Evolutionary conservation across 2,329 filamentous ascomycete species (phyloP).

Genomic region (Cytospora schulzeri): DNA sequence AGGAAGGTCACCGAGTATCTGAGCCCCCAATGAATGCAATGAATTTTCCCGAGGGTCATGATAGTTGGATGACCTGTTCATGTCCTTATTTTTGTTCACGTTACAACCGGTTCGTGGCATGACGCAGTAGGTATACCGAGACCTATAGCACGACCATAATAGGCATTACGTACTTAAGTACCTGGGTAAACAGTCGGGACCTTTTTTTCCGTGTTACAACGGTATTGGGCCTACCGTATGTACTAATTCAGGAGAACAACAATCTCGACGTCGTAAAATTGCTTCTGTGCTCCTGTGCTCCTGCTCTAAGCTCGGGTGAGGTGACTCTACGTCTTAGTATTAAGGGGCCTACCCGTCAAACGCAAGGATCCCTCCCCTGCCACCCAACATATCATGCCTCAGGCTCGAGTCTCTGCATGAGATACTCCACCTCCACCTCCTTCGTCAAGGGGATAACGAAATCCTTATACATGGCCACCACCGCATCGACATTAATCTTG

Average conservation of each 20-base stretch:
- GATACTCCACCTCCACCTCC: conserved; percentile 94
- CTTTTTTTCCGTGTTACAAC: not conserved
- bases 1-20: conserved; percentile 77
- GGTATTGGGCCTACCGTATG: not conserved
- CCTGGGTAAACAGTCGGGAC: not conserved
- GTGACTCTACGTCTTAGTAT: not conserved
- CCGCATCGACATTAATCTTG: conserved; percentile 92
- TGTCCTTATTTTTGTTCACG: too few relatives aligned
- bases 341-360: not conserved
- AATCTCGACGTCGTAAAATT: not conserved
- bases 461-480: conserved; percentile 87
- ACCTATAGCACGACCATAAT: not conserved
- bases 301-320: not conserved
- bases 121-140: too few relatives aligned
- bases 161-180: not conserved
- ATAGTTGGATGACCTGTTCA: not conserved
- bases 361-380: too few relatives aligned
- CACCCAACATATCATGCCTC: conserved; percentile 24
- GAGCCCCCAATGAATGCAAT: conserved; percentile 47
- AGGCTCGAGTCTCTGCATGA: conserved; percentile 82
- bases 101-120: too few relatives aligned
- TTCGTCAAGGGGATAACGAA: conserved; percentile 98
- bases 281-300: too few relatives aligned
- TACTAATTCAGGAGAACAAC: not conserved
- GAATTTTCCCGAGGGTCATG: not conserved